These are phyloP conservation scores for Pholiota conissans DNA, from an alignment of 768 basidiomycete species.

Conservation along the genomic window DNA sequence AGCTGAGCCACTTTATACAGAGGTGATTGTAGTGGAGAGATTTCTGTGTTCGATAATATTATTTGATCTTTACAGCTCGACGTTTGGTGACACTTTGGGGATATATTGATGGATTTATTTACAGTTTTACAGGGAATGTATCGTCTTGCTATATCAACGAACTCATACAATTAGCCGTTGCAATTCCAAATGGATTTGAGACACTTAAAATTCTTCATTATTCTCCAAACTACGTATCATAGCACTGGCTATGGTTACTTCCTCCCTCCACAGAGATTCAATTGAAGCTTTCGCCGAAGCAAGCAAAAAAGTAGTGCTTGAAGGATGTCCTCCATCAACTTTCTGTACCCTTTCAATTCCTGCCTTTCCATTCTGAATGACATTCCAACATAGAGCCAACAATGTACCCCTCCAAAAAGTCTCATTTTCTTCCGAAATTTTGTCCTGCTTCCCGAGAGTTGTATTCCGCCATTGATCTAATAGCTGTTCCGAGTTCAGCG, in stretches of 20 bases:
- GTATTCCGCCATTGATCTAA: slow-evolving; percentile 57
- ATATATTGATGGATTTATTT: too few relatives aligned
- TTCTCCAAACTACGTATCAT: slow-evolving; percentile 45
- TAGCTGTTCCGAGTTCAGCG: slow-evolving; percentile 23
- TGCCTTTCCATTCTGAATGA: slow-evolving; percentile 15
- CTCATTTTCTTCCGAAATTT: slow-evolving; percentile 51
- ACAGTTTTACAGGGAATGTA: too few relatives aligned
- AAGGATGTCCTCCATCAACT: background rate
- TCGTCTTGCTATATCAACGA: too few relatives aligned
- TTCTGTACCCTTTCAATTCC: slow-evolving; percentile 10
- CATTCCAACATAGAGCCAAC: slow-evolving; percentile 33
- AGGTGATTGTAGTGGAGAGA: slow-evolving; percentile 50
- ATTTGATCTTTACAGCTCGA: slow-evolving; percentile 7
- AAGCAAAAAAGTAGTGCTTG: slow-evolving; percentile 4
- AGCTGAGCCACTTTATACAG: slow-evolving; percentile 22
- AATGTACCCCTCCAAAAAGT: slow-evolving; percentile 44
- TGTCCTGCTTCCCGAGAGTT: slow-evolving; percentile 42
- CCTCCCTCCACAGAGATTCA: slow-evolving; percentile 61
- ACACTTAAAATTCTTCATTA: slow-evolving; percentile 47
- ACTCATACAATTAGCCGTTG: too few relatives aligned
- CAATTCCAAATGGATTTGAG: too few relatives aligned
- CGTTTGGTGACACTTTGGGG: too few relatives aligned
- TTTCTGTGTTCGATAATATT: slow-evolving; percentile 41
- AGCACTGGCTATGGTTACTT: slow-evolving; percentile 47
- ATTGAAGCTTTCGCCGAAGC: slow-evolving; percentile 28